Evolutionary conservation across 2,329 filamentous ascomycete genomes (phyloP).

Genomic region (Aspergillus clavatus): DNA sequence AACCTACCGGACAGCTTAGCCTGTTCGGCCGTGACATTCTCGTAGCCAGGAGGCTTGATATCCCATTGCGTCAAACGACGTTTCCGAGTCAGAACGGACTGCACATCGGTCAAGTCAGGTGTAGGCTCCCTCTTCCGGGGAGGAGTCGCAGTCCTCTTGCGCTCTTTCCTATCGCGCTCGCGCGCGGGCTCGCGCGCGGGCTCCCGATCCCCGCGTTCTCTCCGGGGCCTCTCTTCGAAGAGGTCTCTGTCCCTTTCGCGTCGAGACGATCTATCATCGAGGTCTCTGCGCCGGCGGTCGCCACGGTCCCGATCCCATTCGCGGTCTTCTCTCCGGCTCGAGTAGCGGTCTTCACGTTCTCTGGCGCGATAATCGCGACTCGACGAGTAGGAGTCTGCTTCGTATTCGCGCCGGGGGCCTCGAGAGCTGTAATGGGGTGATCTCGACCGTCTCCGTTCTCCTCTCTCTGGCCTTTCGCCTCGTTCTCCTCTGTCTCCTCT

Average conservation of each 20-base stretch:
- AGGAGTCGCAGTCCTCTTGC: constrained; percentile 71
- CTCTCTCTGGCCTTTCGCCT: constrained; percentile 42
- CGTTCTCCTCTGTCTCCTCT: constrained; percentile 42
- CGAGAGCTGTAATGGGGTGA: constrained; percentile 73
- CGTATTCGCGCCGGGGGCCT: constrained; percentile 64
- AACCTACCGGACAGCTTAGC: constrained; percentile 79
- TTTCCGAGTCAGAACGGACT: constrained; percentile 79
- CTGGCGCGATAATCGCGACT: constrained; percentile 89
- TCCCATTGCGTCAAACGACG: constrained; percentile 98
- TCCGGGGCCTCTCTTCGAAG: constrained; percentile 57
- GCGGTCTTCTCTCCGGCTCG: constrained; percentile 66
- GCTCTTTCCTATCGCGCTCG: constrained; percentile 45
- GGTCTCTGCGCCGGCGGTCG: constrained; percentile 53
- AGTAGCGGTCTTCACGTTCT: constrained; percentile 89
- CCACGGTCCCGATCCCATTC: constrained; percentile 71
- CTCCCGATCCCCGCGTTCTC: constrained; percentile 33
- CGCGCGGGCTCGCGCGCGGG: constrained; percentile 43
- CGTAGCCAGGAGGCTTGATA: constrained; percentile 96
- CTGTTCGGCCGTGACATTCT: constrained; percentile 96
- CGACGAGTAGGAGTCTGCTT: constrained; percentile 82
- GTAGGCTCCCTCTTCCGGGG: constrained; percentile 92
- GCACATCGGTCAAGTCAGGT: constrained; percentile 82
- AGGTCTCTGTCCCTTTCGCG: constrained; percentile 53
- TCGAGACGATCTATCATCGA: constrained; percentile 55
- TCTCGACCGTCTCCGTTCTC: constrained; percentile 72